Percentiles rank a stretch among this genome's conserved stretches.
Conservation (phyloP, 495 filamentous ascomycete genomes). For the Penicillium samsonianum region DNA sequence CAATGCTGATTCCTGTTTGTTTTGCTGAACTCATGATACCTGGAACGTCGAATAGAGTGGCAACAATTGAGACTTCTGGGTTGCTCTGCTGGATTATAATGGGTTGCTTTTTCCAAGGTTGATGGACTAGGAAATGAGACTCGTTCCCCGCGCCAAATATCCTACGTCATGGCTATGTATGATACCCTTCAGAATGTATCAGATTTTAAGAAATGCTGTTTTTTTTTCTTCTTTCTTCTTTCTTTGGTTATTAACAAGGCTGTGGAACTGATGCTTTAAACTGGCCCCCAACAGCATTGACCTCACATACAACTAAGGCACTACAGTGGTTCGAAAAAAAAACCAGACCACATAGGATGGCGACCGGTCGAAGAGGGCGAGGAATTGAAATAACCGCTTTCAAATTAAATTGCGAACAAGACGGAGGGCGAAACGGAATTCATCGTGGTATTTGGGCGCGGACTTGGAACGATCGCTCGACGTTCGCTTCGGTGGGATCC, state of each 20-base stretch:
- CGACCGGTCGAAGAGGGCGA: slow-evolving; percentile 36
- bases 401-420: slow-evolving; percentile 41
- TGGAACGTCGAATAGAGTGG: background rate
- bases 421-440: slow-evolving; percentile 38
- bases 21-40: background rate
- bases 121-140: too few species aligned
- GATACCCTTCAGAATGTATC: background rate
- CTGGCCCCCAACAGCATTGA: background rate
- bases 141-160: background rate
- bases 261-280: background rate
- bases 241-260: background rate
- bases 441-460: slow-evolving; percentile 38
- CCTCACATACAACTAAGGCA: slow-evolving; percentile 8
- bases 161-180: slow-evolving; percentile 3
- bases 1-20: slow-evolving; percentile 25
- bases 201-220: too few species aligned
- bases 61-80: background rate
- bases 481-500: slow-evolving; percentile 44
- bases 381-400: slow-evolving; percentile 32
- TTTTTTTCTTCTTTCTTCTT: too few species aligned
- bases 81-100: too few species aligned
- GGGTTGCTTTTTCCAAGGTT: too few species aligned
- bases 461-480: slow-evolving; percentile 40
- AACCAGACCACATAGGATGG: slow-evolving; percentile 12
- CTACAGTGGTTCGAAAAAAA: slow-evolving; percentile 19